Evolutionary conservation across 176 grass and related monocot species (phyloP), one percentile per base, ranked within the genome.

Genomic region (Puya raimondii): DNA sequence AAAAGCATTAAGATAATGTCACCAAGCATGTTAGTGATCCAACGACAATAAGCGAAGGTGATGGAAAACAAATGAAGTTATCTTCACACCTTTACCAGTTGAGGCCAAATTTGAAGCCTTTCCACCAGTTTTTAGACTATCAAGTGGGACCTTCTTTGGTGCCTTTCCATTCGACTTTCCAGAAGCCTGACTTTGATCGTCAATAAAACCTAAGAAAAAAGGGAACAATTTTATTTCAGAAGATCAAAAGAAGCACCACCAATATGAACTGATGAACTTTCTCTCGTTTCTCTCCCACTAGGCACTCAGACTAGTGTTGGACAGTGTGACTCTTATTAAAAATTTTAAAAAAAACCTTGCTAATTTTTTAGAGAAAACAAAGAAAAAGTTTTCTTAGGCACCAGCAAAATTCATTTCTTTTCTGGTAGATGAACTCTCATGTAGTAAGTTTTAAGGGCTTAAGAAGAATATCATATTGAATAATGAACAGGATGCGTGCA

Each of bases 161-260:
- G 76, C 73, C 71, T 92, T 96, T 70, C 73, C 89, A 15, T 87
- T 96, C 69, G 79, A 54, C 79, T 81, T 87, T 12, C 67, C 58
- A 70, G 57, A 59, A 75, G 49, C 17, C 29, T 63, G 78, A 77
- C 64, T 63, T 47, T 15, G 22, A 56, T 85, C 85, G 76, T 89
- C 85, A n/a, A 89, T 22, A 73, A 85, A 87, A 80, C 73, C 92
- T 96, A 76, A 56, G 17, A 75, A 73, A 76, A 70, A 75, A 33
- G 79, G 26, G 12, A 76, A 18, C 74, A 50, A 51, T 11, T 63
- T 49, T 65, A 66, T 72, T 73, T 18, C 72, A 72, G 47, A 50
- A 21, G 14, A 11, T 23, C n/a, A 80, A 59, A 3, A 47, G 29
- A 54, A 61, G 74, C 18, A 5, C 16, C 47, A 64, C 58, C 68